A percentile compares a stretch with the other conserved stretches of the same genome.
Conservation (phyloP, 345 rosid species). For the Geranium rotundifolium region DNA sequence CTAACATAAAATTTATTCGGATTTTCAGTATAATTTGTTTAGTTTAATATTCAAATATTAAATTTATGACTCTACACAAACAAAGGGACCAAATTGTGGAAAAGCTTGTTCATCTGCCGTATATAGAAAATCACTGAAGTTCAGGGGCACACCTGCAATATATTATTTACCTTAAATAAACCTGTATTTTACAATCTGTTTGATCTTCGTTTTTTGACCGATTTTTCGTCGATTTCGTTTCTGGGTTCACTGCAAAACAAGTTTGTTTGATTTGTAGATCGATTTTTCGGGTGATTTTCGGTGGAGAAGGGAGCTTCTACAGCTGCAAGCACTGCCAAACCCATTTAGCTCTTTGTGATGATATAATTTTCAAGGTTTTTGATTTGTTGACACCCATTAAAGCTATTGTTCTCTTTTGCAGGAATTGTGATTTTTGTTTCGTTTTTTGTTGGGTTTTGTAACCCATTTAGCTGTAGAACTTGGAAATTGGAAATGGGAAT, state of each 20-base stretch:
- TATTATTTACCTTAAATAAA: too few species aligned
- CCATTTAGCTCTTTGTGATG: constrained; percentile 43
- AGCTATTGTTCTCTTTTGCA: neutral
- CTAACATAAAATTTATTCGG: too few species aligned
- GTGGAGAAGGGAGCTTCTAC: constrained; percentile 37
- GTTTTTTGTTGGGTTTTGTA: neutral
- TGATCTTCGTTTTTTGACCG: neutral
- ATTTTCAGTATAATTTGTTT: too few species aligned
- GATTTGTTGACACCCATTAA: neutral
- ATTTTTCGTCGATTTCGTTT: neutral
- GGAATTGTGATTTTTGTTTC: neutral
- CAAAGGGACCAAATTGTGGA: too few species aligned
- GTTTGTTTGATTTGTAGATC: neutral
- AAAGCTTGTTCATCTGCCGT: too few species aligned
- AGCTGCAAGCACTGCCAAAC: constrained; percentile 67
- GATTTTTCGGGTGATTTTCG: neutral
- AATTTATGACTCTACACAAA: too few species aligned
- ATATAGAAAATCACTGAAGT: too few species aligned
- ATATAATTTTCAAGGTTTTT: constrained; percentile 57
- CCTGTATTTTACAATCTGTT: too few species aligned
- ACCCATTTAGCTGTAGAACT: neutral
- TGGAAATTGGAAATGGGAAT: neutral
- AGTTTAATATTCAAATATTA: too few species aligned
- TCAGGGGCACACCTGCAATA: too few species aligned
- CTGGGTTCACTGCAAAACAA: too few species aligned